Evolutionary conservation across 495 filamentous ascomycete genomes (phyloP).

Genomic region (Aspergillus funiculosus): DNA sequence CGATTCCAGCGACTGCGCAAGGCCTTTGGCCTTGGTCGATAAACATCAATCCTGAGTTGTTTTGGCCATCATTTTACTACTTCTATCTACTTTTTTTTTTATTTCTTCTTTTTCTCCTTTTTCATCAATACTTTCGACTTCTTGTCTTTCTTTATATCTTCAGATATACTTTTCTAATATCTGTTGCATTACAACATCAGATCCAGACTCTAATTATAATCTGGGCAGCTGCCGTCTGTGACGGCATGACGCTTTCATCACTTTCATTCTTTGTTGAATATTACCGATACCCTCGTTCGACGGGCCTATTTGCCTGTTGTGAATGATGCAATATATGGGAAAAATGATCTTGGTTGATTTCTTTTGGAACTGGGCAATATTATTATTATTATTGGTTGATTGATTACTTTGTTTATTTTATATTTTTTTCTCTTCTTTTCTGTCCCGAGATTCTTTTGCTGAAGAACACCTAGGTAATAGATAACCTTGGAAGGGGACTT

Average conservation of each 20-base stretch:
- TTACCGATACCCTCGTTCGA: constrained; percentile 18
- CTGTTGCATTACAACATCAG: constrained; percentile 1
- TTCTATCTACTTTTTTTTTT: constrained; percentile 7
- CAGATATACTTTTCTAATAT: constrained; percentile 16
- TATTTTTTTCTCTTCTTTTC: background rate
- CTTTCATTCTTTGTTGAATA: background rate
- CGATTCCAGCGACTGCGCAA: constrained; percentile 45
- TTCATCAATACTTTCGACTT: constrained; percentile 11
- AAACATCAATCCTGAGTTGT: constrained; percentile 8
- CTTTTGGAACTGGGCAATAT: background rate
- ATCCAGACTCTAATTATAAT: constrained; percentile 12
- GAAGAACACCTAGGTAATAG: no score
- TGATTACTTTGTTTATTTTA: background rate
- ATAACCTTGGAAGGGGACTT: background rate
- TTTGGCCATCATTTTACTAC: constrained; percentile 1
- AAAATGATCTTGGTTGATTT: no score
- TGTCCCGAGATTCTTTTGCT: no score
- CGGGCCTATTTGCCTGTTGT: background rate
- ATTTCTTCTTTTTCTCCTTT: constrained; percentile 9
- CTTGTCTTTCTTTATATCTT: constrained; percentile 11
- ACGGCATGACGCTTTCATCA: background rate
- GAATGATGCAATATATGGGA: constrained; percentile 6
- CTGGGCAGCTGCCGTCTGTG: constrained; percentile 7
- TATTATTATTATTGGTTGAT: background rate
- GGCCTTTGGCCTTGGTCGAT: constrained; percentile 42